Percentiles rank a stretch among this genome's conserved stretches.
These are phyloP conservation scores for Sarcodon aspratus DNA, from an alignment of 768 basidiomycete genomes.

Conservation along the genomic window DNA sequence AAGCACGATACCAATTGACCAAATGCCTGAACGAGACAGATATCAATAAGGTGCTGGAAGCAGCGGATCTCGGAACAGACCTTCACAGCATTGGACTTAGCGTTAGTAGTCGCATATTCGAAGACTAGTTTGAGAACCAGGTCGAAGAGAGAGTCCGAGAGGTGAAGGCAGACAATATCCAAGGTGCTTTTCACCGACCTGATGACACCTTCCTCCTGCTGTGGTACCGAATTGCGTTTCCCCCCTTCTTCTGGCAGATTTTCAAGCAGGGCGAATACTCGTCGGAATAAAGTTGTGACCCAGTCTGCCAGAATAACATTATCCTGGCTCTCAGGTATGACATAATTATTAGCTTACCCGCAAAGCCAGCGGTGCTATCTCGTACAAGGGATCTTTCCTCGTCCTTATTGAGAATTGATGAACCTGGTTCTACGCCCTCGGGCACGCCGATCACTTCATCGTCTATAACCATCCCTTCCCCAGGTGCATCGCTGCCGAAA, in stretches of 20 bases:
- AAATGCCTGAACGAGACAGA: slow-evolving; percentile 41
- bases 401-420: slow-evolving; percentile 36
- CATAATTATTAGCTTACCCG: slow-evolving; percentile 32
- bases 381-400: slow-evolving; percentile 66
- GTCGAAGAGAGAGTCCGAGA: slow-evolving; percentile 72
- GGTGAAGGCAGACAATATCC: slow-evolving; percentile 73
- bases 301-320: slow-evolving; percentile 39
- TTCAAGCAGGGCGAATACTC: slow-evolving; percentile 75
- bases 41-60: neutral
- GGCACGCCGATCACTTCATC: slow-evolving; percentile 38
- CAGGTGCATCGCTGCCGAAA: slow-evolving; percentile 40
- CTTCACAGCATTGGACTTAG: slow-evolving; percentile 77
- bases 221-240: slow-evolving; percentile 74
- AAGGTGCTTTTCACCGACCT: slow-evolving; percentile 72
- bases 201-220: slow-evolving; percentile 65
- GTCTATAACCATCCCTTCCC: slow-evolving; percentile 40
- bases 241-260: slow-evolving; percentile 95
- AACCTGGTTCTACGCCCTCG: slow-evolving; percentile 31
- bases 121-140: slow-evolving; percentile 75
- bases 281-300: slow-evolving; percentile 67
- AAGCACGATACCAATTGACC: slow-evolving; percentile 82
- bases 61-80: neutral
- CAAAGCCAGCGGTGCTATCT: slow-evolving; percentile 71
- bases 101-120: slow-evolving; percentile 83
- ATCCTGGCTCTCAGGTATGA: neutral